These are phyloP conservation scores for Calonectria naviculata DNA, from an alignment of 2,329 filamentous ascomycete species.

Conservation along the genomic window DNA sequence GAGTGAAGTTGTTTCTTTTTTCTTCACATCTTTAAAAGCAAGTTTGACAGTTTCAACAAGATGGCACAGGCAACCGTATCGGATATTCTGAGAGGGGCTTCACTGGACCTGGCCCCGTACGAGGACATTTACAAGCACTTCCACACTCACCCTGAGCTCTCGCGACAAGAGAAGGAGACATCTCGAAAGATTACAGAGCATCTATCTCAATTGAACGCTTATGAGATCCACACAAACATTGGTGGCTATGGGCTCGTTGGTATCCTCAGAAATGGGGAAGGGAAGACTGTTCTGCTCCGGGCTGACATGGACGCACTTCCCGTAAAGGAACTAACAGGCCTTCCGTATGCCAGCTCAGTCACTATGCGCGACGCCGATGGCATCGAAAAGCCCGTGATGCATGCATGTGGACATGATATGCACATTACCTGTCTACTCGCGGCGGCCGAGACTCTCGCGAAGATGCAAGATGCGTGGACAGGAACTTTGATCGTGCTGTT, in stretches of 20 bases:
- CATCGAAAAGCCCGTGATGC: slow-evolving; percentile 66
- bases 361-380: slow-evolving; percentile 11
- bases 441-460: slow-evolving; percentile 61
- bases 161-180: slow-evolving; percentile 65
- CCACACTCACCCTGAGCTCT: slow-evolving; percentile 69
- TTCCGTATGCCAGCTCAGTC: slow-evolving; percentile 62
- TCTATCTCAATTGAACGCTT: slow-evolving; percentile 45
- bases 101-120: neutral
- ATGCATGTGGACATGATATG: slow-evolving; percentile 76
- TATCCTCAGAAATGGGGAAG: slow-evolving; percentile 64
- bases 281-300: slow-evolving; percentile 66
- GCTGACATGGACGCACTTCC: slow-evolving; percentile 73
- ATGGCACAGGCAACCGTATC: neutral
- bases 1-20: neutral
- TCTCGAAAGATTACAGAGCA: slow-evolving; percentile 57
- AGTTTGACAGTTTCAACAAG: neutral
- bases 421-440: slow-evolving; percentile 70
- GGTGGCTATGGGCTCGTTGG: slow-evolving; percentile 70
- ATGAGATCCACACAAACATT: slow-evolving; percentile 57
- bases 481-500: slow-evolving; percentile 74
- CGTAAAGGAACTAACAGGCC: slow-evolving; percentile 63
- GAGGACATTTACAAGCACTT: slow-evolving; percentile 62
- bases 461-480: slow-evolving; percentile 59
- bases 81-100: neutral
- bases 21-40: too few species aligned